Conservation (phyloP, 148 eudicot genomes). For the Euryodendron excelsum region DNA sequence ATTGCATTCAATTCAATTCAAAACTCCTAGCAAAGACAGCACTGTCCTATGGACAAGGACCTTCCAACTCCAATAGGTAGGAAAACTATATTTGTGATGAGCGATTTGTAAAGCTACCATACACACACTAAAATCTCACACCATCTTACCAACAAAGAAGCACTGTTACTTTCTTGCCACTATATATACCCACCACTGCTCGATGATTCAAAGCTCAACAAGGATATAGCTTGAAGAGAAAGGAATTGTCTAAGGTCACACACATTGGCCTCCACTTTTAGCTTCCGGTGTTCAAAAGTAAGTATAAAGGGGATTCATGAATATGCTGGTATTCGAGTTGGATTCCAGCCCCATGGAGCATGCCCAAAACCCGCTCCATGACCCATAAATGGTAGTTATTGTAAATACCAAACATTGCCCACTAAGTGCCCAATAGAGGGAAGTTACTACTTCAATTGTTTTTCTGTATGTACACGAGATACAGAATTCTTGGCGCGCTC, state of each 20-base stretch:
- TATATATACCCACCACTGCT: neutral
- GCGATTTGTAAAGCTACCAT: slow-evolving; percentile 9
- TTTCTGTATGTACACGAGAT: too few species aligned
- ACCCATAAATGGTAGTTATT: too few species aligned
- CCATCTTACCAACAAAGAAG: too few species aligned
- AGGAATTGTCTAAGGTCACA: neutral
- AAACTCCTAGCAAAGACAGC: slow-evolving; percentile 5
- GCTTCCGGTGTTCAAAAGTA: neutral
- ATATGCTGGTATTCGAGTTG: neutral
- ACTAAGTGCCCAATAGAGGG: too few species aligned
- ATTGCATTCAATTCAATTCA: slow-evolving; percentile 4
- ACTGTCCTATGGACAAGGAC: slow-evolving; percentile 21
- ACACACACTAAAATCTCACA: neutral
- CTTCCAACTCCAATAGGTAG: slow-evolving; percentile 2
- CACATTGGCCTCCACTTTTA: slow-evolving; percentile 1
- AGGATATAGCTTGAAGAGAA: neutral
- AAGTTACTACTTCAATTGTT: too few species aligned
- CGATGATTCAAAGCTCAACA: slow-evolving; percentile 1
- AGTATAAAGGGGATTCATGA: neutral
- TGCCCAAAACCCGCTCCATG: too few species aligned
- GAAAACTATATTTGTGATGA: neutral
- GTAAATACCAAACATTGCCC: too few species aligned
- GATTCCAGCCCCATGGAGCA: too few species aligned
- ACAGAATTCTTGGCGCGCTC: too few species aligned
- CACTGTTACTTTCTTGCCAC: neutral